Conservation (phyloP, 164 flowering plant species). For the Nymphaea thermarum region DNA sequence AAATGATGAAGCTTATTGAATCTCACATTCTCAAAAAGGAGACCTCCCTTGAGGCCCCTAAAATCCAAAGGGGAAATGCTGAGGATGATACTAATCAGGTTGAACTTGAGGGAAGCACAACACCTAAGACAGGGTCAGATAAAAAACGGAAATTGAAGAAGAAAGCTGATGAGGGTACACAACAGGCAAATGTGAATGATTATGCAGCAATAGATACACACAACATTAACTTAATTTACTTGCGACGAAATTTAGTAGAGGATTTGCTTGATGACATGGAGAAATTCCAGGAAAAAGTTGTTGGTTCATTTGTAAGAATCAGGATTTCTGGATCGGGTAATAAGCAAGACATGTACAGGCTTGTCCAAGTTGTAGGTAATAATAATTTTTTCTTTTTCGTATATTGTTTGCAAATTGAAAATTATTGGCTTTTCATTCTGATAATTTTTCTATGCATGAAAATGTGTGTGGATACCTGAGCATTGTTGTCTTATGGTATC, state of each 20-base stretch:
- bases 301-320: constrained; percentile 80
- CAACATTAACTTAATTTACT: constrained; percentile 72
- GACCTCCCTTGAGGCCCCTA: constrained; percentile 21
- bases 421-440: background rate
- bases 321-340: constrained; percentile 72
- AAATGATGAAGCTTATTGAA: constrained; percentile 93
- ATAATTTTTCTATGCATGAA: background rate
- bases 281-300: constrained; percentile 56
- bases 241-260: constrained; percentile 72
- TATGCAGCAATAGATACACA: constrained; percentile 95
- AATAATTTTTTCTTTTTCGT: constrained; percentile 3
- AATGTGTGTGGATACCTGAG: constrained; percentile 3
- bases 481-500: background rate
- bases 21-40: constrained; percentile 68
- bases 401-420: background rate
- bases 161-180: constrained; percentile 43
- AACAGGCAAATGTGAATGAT: constrained; percentile 60
- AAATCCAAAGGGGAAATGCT: constrained; percentile 43
- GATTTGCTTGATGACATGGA: constrained; percentile 65
- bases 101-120: constrained; percentile 40
- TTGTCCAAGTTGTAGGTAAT: constrained; percentile 88
- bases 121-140: constrained; percentile 28
- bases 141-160: constrained; percentile 57
- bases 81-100: constrained; percentile 46
- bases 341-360: constrained; percentile 91